phyloP scores from a whole-genome alignment of 306 rosid species.

The Potentilla sterilis region DNA sequence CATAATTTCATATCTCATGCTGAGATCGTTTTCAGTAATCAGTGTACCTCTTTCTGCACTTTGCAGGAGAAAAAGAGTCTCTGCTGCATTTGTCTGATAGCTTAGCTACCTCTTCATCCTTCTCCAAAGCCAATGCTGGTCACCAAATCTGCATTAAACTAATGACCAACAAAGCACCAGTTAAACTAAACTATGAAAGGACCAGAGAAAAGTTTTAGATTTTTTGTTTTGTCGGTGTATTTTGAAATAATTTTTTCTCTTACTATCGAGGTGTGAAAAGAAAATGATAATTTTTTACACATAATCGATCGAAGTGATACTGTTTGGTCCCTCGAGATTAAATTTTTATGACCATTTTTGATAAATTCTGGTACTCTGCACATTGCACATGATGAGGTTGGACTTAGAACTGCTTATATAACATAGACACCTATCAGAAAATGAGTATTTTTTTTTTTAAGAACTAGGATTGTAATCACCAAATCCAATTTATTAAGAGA shows the following conservation, averaged over 20 bases:
- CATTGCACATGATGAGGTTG: background rate
- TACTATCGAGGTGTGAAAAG: too few species aligned
- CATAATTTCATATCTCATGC: background rate
- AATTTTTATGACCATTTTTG: fast-evolving
- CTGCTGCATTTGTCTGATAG: background rate
- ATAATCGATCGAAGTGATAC: too few species aligned
- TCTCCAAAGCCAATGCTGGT: background rate
- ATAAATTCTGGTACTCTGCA: background rate
- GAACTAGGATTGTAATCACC: too few species aligned
- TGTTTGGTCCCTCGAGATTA: background rate
- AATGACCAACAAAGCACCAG: background rate
- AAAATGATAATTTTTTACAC: too few species aligned
- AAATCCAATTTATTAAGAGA: too few species aligned
- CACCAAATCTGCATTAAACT: background rate
- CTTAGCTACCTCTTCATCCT: background rate
- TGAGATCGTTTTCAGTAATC: background rate
- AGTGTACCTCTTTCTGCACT: background rate
- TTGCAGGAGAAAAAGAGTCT: background rate
- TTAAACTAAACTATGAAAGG: too few species aligned
- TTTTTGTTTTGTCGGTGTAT: too few species aligned
- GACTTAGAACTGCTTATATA: background rate
- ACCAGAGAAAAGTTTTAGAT: too few species aligned
- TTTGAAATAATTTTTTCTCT: too few species aligned
- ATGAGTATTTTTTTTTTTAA: too few species aligned
- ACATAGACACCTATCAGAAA: background rate